Conservation (phyloP, 2,329 filamentous ascomycete species). For the Fusarium pilosicola region DNA sequence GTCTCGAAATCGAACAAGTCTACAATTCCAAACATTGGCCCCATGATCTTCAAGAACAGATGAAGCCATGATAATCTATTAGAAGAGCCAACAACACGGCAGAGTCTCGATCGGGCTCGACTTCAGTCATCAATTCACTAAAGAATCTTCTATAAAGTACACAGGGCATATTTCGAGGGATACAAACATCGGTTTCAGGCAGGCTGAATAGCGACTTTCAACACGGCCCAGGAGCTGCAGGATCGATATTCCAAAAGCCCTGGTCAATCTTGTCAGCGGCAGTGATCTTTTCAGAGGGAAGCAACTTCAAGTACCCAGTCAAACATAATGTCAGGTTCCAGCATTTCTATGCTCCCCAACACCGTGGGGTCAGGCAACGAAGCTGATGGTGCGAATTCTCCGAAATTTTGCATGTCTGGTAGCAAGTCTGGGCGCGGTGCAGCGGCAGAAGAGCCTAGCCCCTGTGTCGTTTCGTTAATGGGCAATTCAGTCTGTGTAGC, state of each 20-base stretch:
- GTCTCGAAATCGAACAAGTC: neutral
- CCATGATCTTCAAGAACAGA: neutral
- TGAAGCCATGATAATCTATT: neutral
- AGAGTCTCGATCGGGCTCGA: neutral
- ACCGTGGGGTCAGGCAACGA: neutral
- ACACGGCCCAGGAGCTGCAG: neutral
- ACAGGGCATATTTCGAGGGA: neutral
- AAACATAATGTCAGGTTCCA: neutral
- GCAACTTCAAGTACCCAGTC: neutral
- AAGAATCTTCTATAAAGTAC: rapidly evolving
- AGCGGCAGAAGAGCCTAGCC: neutral
- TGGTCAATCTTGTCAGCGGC: neutral
- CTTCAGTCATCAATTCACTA: neutral
- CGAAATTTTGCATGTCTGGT: neutral
- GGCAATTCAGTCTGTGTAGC: no score
- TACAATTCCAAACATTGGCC: neutral
- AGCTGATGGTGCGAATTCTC: neutral
- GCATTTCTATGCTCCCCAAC: neutral
- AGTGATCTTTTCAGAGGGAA: no score
- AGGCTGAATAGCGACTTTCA: neutral
- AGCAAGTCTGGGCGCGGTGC: rapidly evolving
- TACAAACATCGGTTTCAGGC: neutral
- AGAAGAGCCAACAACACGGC: rapidly evolving
- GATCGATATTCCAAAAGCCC: neutral
- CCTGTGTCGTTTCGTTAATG: no score